phyloP scores from a whole-genome alignment of 192 early-diverging fungal genomes.

The Umbelopsis isabellina region DNA sequence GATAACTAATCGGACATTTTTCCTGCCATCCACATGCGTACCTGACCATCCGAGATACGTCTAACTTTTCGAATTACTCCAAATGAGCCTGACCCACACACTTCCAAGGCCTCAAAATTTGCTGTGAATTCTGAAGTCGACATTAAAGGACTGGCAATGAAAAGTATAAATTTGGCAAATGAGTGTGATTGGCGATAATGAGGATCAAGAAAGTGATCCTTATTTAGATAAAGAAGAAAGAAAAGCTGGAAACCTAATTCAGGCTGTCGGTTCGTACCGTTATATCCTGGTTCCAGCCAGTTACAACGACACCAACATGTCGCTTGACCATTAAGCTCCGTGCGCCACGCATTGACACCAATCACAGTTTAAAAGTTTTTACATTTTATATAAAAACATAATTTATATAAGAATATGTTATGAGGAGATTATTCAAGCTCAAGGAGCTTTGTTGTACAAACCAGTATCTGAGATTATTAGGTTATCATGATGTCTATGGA shows the following conservation, averaged over 20 bases:
- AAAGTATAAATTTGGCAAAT: neutral
- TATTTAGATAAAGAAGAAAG: neutral
- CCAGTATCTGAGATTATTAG: too few species aligned
- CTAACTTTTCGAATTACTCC: constrained; percentile 72
- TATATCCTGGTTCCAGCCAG: constrained; percentile 20
- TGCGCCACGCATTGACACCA: neutral
- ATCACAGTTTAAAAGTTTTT: too few species aligned
- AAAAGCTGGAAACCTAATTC: neutral
- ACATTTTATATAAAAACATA: too few species aligned
- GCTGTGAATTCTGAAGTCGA: constrained; percentile 26
- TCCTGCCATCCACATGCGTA: constrained; percentile 24
- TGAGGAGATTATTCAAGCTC: constrained; percentile 13
- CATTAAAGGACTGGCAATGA: neutral
- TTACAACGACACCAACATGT: neutral
- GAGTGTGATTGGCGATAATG: too few species aligned
- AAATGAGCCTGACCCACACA: constrained; percentile 74
- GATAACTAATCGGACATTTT: neutral
- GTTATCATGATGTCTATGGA: neutral
- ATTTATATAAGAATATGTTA: too few species aligned
- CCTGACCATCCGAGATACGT: constrained; percentile 67
- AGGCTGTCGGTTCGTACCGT: neutral
- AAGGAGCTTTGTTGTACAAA: neutral
- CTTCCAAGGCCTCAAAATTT: constrained; percentile 64
- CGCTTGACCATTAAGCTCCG: constrained; percentile 10
- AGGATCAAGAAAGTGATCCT: too few species aligned